These are phyloP conservation scores for Thraustochytrium striatum DNA, from an alignment of 352 stramenopile genomes.

Conservation along the genomic window DNA sequence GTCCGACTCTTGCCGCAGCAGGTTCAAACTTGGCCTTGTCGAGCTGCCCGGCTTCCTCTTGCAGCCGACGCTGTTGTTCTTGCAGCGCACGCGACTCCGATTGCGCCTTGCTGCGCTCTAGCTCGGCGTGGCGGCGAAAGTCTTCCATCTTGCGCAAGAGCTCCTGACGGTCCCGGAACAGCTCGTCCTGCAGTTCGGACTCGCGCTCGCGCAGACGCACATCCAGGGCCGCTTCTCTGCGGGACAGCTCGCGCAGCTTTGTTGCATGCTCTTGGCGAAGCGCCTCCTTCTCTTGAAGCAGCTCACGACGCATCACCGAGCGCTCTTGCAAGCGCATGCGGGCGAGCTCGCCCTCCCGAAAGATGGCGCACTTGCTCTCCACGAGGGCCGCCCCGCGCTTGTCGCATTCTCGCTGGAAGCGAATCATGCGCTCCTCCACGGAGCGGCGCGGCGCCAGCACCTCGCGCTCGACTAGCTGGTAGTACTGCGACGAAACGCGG, in stretches of 20 bases:
- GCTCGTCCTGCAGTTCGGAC: slow-evolving; percentile 10
- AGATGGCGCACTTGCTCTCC: not conserved
- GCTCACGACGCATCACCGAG: not conserved
- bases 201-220: not conserved
- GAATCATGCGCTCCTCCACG: slow-evolving; percentile 25
- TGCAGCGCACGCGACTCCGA: not conserved
- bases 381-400: slow-evolving; percentile 15
- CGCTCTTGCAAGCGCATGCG: slow-evolving; percentile 26
- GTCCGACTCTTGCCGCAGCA: slow-evolving; percentile 18
- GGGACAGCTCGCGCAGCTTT: not conserved
- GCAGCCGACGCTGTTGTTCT: not conserved
- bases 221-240: not conserved
- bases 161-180: slow-evolving; percentile 21
- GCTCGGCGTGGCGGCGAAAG: not conserved
- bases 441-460: slow-evolving; percentile 1
- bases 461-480: slow-evolving; percentile 2
- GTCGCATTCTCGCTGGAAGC: slow-evolving; percentile 33
- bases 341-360: not conserved
- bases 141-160: not conserved
- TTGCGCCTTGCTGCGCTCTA: not conserved
- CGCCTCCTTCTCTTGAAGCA: not conserved
- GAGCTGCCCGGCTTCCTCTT: not conserved
- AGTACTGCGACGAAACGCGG: not conserved
- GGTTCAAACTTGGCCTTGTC: not conserved
- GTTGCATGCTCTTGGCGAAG: not conserved